Evolutionary conservation across 768 basidiomycete species (phyloP).

Genomic region (Mycena belliarum): DNA sequence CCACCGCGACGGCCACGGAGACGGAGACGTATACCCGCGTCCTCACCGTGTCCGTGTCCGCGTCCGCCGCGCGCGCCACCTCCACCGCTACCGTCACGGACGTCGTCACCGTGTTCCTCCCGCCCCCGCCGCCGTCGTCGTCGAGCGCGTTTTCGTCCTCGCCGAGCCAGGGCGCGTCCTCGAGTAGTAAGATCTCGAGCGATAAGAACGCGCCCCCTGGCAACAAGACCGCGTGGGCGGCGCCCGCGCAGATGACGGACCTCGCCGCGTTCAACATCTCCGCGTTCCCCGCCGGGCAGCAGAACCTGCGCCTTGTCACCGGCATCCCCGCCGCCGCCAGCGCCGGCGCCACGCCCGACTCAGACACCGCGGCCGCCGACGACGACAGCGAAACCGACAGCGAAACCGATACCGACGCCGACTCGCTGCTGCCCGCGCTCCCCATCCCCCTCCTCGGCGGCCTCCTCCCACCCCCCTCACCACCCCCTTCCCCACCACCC

Average conservation of each 20-base stretch:
- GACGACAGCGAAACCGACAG: too few species aligned
- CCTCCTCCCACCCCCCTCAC: conserved; percentile 8
- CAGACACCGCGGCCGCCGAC: too few species aligned
- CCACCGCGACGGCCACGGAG: too few species aligned
- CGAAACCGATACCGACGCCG: too few species aligned
- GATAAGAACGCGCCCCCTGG: conserved; percentile 5
- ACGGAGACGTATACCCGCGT: conserved; percentile 4
- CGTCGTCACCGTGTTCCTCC: conserved; percentile 26
- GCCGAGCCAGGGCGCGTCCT: too few species aligned
- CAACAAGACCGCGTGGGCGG: conserved; percentile 45
- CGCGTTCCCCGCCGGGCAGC: conserved; percentile 51
- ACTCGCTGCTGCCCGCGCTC: too few species aligned
- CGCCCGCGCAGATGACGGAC: conserved; percentile 56
- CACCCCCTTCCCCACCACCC: conserved; percentile 5
- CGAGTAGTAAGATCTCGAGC: too few species aligned
- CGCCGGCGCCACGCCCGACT: conserved; percentile 12
- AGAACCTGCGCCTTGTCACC: conserved; percentile 58
- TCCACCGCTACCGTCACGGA: conserved; percentile 30
- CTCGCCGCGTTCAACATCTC: conserved; percentile 61
- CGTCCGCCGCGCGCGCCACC: conserved; percentile 18
- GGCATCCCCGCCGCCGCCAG: conserved; percentile 39
- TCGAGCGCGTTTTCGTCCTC: too few species aligned
- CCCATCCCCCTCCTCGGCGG: too few species aligned
- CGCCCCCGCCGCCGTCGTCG: conserved; percentile 13
- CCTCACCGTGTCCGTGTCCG: conserved; percentile 7